Percentiles rank a stretch among this genome's conserved stretches.
Evolutionary conservation across 257 asterid species (phyloP).

Genomic region (Solanum pinnatisectum): DNA sequence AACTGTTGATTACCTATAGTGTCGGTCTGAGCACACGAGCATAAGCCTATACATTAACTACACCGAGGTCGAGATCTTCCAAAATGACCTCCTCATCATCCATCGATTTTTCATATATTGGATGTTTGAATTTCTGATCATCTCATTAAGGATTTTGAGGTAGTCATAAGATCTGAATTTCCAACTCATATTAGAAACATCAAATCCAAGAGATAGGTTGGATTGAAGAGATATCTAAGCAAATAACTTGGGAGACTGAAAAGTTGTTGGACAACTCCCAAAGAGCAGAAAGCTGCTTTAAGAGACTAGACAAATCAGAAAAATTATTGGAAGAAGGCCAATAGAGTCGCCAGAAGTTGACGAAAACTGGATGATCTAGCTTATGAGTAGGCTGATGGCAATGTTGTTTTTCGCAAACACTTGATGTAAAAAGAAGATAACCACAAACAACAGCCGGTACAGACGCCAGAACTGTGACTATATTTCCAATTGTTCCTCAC

Average conservation of each 20-base stretch:
- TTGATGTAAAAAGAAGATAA: background rate
- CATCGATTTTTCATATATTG: background rate
- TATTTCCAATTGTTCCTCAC: background rate
- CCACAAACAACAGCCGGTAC: background rate
- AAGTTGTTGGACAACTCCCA: background rate
- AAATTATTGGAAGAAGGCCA: background rate
- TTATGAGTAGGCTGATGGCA: background rate
- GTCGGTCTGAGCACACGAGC: background rate
- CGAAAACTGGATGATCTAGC: background rate
- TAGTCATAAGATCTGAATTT: too few relatives aligned
- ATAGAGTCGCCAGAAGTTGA: background rate
- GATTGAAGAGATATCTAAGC: background rate
- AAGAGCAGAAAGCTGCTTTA: background rate
- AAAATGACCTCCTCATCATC: background rate
- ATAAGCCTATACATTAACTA: background rate
- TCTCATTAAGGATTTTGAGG: background rate
- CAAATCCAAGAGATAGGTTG: background rate
- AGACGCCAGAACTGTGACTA: background rate
- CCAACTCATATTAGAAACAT: background rate
- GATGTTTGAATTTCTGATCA: background rate
- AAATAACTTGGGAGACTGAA: background rate
- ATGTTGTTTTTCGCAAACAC: background rate
- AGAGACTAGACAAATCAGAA: background rate
- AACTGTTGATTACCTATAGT: background rate
- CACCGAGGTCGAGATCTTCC: background rate